phyloP scores from a whole-genome alignment of 2,329 filamentous ascomycete species.

The Microsporum audouinii region DNA sequence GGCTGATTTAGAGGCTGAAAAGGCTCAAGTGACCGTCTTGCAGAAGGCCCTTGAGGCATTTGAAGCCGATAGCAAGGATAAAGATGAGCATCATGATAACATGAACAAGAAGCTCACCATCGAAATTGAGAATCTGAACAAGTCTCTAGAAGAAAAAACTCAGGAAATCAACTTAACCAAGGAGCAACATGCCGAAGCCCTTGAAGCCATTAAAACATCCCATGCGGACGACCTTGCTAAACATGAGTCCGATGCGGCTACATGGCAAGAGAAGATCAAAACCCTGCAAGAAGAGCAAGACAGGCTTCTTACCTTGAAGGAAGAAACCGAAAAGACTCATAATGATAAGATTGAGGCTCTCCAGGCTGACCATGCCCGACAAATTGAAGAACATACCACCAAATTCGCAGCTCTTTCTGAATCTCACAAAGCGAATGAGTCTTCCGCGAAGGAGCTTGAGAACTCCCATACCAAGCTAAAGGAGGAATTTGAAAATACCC shows the following conservation, averaged over 20 bases:
- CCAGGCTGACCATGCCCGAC: constrained; percentile 13
- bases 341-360: constrained; percentile 12
- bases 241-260: constrained; percentile 19
- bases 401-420: constrained; percentile 23
- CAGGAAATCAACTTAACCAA: constrained; percentile 20
- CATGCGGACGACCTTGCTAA: constrained; percentile 28
- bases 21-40: constrained; percentile 25
- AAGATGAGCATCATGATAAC: constrained; percentile 26
- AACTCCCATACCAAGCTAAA: constrained; percentile 25
- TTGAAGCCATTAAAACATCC: constrained; percentile 26
- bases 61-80: constrained; percentile 29
- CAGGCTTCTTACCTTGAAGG: constrained; percentile 8
- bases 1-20: constrained; percentile 15
- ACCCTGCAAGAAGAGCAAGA: constrained; percentile 14
- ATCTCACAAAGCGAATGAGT: constrained; percentile 20
- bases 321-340: constrained; percentile 10
- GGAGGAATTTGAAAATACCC: constrained; percentile 28
- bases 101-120: constrained; percentile 26
- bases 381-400: constrained; percentile 19
- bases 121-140: constrained; percentile 24
- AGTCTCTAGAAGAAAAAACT: constrained; percentile 26
- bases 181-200: constrained; percentile 25
- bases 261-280: constrained; percentile 12
- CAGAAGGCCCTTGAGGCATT: constrained; percentile 28
- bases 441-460: constrained; percentile 27